A percentile compares a stretch with the other conserved stretches of the same genome.
phyloP scores from a whole-genome alignment of 2,329 filamentous ascomycete species.

The Scedosporium dehoogii region DNA sequence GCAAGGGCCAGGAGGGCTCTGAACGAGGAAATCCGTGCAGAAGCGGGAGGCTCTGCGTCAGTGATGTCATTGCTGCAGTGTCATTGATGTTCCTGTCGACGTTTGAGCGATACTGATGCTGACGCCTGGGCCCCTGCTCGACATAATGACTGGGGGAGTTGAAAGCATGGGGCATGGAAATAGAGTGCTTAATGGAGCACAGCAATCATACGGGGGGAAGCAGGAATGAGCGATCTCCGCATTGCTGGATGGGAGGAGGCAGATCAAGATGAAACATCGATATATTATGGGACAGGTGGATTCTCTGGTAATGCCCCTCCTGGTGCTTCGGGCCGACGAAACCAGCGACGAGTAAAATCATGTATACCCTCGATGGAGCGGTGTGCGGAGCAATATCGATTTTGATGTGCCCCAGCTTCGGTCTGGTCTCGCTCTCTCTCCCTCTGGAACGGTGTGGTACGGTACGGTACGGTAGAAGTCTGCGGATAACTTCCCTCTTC shows the following conservation, averaged over 20 bases:
- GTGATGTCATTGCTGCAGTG: neutral
- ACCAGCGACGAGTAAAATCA: neutral
- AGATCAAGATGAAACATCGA: constrained; percentile 1
- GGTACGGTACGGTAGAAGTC: neutral
- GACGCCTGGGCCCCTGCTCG: neutral
- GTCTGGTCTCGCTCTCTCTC: neutral
- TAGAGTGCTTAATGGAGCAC: no score
- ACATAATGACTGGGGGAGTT: neutral
- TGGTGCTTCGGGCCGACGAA: neutral
- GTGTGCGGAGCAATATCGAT: neutral
- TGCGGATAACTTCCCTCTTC: neutral
- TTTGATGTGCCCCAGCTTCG: neutral
- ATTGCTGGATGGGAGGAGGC: neutral
- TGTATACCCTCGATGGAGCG: neutral
- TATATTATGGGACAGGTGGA: neutral
- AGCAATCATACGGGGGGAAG: neutral
- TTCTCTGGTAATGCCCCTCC: neutral
- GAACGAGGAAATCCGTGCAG: neutral
- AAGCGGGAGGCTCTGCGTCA: neutral
- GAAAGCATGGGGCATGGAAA: neutral
- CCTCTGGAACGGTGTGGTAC: neutral
- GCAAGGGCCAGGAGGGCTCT: neutral
- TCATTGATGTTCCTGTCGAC: neutral
- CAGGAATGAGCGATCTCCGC: neutral
- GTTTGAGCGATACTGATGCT: neutral